phyloP scores from a whole-genome alignment of 768 basidiomycete species.

The Amanita fuliginea region DNA sequence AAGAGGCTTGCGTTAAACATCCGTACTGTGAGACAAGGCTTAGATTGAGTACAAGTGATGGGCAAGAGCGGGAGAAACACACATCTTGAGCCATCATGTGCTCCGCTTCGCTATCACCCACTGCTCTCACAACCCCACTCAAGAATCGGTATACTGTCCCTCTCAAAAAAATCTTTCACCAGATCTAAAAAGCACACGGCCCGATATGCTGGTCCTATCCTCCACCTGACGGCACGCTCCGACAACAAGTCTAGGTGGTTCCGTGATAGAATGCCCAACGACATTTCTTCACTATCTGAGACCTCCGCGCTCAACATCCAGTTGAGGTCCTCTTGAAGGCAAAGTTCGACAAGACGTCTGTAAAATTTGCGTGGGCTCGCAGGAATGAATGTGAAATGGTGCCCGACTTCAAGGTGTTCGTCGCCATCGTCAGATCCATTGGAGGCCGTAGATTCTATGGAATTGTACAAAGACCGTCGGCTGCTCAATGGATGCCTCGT shows the following conservation, averaged over 20 bases:
- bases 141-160: slow-evolving; percentile 86
- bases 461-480: slow-evolving; percentile 43
- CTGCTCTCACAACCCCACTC: slow-evolving; percentile 56
- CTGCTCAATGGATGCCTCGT: slow-evolving; percentile 55
- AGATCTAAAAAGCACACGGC: slow-evolving; percentile 75
- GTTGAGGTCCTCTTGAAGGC: slow-evolving; percentile 78
- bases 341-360: slow-evolving; percentile 71
- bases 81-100: slow-evolving; percentile 82
- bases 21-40: slow-evolving; percentile 38
- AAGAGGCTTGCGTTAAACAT: slow-evolving; percentile 65
- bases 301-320: slow-evolving; percentile 84
- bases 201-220: slow-evolving; percentile 72
- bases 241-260: slow-evolving; percentile 75
- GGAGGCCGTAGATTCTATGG: slow-evolving; percentile 16
- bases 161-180: slow-evolving; percentile 79
- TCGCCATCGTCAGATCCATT: slow-evolving; percentile 30
- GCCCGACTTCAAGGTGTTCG: slow-evolving; percentile 61
- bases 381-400: slow-evolving; percentile 85
- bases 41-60: slow-evolving; percentile 5
- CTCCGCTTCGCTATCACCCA: slow-evolving; percentile 58
- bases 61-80: slow-evolving; percentile 20
- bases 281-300: slow-evolving; percentile 93
- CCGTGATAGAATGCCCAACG: slow-evolving; percentile 77
- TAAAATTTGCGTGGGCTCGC: slow-evolving; percentile 82
- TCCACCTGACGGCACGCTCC: slow-evolving; percentile 85